Evolutionary conservation across 2,329 filamentous ascomycete species (phyloP).

Genomic region (Pestalotiopsis sp.): DNA sequence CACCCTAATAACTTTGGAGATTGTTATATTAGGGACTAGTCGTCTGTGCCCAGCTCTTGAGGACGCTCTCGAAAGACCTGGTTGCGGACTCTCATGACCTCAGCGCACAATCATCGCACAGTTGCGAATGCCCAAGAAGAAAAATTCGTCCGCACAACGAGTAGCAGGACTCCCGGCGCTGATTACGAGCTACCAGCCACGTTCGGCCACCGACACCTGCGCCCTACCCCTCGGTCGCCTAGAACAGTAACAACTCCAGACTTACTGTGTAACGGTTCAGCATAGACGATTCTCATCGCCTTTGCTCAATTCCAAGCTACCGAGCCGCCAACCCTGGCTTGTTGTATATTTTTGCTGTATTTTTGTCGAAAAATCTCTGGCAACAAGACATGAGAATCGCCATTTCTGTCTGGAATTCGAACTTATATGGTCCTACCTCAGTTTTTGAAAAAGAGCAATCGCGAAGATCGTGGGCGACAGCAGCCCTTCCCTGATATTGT

Average conservation of each 20-base stretch:
- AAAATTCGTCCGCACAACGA: too few relatives aligned
- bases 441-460: constrained; percentile 10
- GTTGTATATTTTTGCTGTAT: neutral
- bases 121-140: neutral
- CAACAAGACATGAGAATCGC: constrained; percentile 9
- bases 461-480: neutral
- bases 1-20: neutral
- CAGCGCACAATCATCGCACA: neutral
- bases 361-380: neutral
- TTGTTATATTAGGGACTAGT: constrained; percentile 9
- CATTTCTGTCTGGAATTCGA: constrained; percentile 1
- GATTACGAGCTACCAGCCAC: neutral
- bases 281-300: neutral
- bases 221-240: constrained; percentile 11
- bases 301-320: neutral
- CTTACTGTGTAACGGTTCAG: neutral
- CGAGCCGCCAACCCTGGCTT: neutral
- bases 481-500: neutral
- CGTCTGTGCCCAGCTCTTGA: neutral
- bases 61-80: neutral
- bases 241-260: constrained; percentile 8
- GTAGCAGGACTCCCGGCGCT: neutral
- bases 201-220: constrained; percentile 15
- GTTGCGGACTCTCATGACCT: neutral
- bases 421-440: constrained; percentile 6